A percentile compares a stretch with the other conserved stretches of the same genome.
phyloP scores from a whole-genome alignment of 1,139 yeast species.

The Pichia sp. region DNA sequence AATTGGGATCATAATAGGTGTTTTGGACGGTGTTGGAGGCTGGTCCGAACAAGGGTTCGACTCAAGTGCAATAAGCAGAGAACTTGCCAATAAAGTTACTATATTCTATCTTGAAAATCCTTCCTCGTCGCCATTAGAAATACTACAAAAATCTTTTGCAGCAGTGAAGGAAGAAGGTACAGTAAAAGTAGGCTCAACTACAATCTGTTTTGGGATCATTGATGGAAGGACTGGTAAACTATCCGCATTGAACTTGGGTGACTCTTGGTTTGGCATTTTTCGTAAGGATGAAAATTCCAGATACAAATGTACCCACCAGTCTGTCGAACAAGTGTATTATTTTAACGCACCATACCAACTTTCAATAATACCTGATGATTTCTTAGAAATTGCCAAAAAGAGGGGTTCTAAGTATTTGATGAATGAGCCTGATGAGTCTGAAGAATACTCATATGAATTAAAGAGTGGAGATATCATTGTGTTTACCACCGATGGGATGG shows the following conservation, averaged over 20 bases:
- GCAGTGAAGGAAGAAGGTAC: constrained; percentile 49
- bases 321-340: constrained; percentile 77
- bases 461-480: constrained; percentile 69
- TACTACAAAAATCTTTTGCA: constrained; percentile 54
- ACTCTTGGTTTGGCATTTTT: constrained; percentile 90
- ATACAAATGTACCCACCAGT: constrained; percentile 57
- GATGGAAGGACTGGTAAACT: constrained; percentile 49
- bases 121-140: constrained; percentile 36
- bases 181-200: constrained; percentile 92
- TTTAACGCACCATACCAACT: constrained; percentile 92
- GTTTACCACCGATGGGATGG: constrained; percentile 91
- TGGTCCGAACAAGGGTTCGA: constrained; percentile 93
- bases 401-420: constrained; percentile 60
- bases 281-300: constrained; percentile 22
- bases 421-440: constrained; percentile 51
- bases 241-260: constrained; percentile 80
- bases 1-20: constrained; percentile 67
- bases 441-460: constrained; percentile 38
- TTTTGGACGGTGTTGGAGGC: constrained; percentile 98
- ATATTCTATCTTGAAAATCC: constrained; percentile 25
- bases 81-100: constrained; percentile 48
- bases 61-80: constrained; percentile 75
- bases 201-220: constrained; percentile 82
- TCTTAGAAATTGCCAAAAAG: constrained; percentile 51
- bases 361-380: constrained; percentile 71